Conservation (phyloP, 2,329 filamentous ascomycete species). For the Xylaria sp. region DNA sequence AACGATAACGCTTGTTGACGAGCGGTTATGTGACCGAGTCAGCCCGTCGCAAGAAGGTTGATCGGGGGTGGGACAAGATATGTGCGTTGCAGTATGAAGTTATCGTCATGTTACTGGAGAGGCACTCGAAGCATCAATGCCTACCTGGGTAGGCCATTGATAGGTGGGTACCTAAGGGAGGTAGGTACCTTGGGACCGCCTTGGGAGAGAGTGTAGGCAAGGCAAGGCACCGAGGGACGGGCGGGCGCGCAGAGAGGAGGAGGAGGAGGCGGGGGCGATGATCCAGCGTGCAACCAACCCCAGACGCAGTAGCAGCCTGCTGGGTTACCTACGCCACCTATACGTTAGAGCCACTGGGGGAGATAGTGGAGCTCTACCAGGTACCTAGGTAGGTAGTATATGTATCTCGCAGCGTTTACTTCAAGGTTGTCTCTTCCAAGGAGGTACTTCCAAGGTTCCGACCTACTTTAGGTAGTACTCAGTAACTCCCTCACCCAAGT, state of each 20-base stretch:
- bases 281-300: background rate
- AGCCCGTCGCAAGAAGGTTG: constrained; percentile 23
- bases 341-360: no score
- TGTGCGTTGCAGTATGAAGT: constrained; percentile 23
- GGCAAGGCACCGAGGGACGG: background rate
- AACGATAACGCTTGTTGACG: background rate
- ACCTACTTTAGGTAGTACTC: no score
- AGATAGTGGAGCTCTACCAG: no score
- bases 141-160: background rate
- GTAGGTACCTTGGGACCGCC: no score
- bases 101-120: constrained; percentile 25
- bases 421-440: no score
- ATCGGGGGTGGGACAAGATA: constrained; percentile 19
- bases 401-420: no score
- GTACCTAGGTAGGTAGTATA: no score
- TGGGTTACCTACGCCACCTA: background rate
- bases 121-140: background rate
- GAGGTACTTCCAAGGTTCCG: no score
- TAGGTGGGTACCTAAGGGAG: background rate
- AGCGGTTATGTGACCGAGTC: constrained; percentile 23
- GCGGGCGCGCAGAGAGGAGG: background rate
- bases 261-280: background rate
- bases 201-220: no score
- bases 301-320: background rate
- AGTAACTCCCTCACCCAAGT: no score